These are phyloP conservation scores for Diddensiella caesifluorescens DNA, from an alignment of 805 yeast species.

Conservation along the genomic window DNA sequence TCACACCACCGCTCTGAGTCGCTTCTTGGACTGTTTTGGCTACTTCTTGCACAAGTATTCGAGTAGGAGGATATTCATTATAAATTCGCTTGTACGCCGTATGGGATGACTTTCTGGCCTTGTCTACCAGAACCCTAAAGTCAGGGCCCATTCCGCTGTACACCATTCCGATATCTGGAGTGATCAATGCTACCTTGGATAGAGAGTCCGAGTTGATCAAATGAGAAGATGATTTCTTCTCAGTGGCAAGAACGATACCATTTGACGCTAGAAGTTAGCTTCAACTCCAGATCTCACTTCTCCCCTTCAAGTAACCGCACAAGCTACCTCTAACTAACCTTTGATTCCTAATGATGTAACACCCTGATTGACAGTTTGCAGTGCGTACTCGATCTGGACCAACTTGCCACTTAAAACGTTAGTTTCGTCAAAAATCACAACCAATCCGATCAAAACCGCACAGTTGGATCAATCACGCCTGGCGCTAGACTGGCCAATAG, in stretches of 20 bases:
- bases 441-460: constrained; percentile 6
- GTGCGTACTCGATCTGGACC: constrained; percentile 95
- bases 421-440: constrained; percentile 4
- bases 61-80: constrained; percentile 96
- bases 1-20: constrained; percentile 97
- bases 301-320: background rate
- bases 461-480: too few relatives aligned
- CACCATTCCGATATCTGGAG: constrained; percentile 95
- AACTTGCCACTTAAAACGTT: constrained; percentile 75
- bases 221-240: constrained; percentile 78
- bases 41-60: constrained; percentile 85
- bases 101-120: constrained; percentile 89
- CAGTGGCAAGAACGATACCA: constrained; percentile 96
- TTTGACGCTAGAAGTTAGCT: constrained; percentile 61
- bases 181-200: constrained; percentile 72
- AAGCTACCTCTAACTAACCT: constrained; percentile 24
- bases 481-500: too few relatives aligned
- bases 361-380: constrained; percentile 96
- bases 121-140: constrained; percentile 88
- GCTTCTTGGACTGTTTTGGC: constrained; percentile 98
- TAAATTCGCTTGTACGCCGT: constrained; percentile 87
- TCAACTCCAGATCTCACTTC: background rate
- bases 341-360: constrained; percentile 92
- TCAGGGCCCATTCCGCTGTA: constrained; percentile 99
- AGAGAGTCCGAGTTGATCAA: constrained; percentile 69